phyloP scores from a whole-genome alignment of 768 basidiomycete species.

The Termitomyces sp. region DNA sequence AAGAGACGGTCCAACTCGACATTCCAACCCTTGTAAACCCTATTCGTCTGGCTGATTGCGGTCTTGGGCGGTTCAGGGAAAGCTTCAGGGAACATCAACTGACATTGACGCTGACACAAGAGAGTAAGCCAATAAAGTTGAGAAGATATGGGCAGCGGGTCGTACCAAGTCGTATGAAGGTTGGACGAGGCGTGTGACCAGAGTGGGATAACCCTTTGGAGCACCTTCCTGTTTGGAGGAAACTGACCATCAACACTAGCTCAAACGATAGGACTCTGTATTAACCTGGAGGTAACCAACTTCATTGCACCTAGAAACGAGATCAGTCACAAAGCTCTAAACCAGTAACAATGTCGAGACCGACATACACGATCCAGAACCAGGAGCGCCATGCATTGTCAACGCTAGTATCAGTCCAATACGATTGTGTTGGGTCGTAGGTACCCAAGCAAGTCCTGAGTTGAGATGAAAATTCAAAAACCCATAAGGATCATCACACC shows the following conservation, averaged over 20 bases:
- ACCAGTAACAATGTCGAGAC: neutral
- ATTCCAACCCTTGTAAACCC: constrained; percentile 56
- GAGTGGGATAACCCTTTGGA: constrained; percentile 29
- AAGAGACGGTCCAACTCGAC: constrained; percentile 52
- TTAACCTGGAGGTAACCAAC: constrained; percentile 52
- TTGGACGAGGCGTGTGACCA: constrained; percentile 51
- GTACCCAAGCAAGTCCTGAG: constrained; percentile 35
- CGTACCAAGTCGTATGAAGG: constrained; percentile 50
- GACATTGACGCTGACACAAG: constrained; percentile 55
- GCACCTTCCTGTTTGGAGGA: constrained; percentile 31
- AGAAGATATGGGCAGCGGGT: neutral
- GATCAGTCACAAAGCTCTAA: neutral
- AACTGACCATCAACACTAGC: neutral
- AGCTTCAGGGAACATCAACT: constrained; percentile 56
- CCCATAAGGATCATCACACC: neutral
- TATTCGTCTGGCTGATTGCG: constrained; percentile 36
- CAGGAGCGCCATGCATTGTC: constrained; percentile 58
- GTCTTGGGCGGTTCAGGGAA: constrained; percentile 45
- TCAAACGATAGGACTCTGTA: neutral
- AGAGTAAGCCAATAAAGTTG: neutral
- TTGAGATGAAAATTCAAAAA: neutral
- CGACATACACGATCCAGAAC: constrained; percentile 60
- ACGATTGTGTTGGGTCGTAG: constrained; percentile 31
- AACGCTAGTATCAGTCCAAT: constrained; percentile 50
- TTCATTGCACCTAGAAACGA: constrained; percentile 54